phyloP scores from a whole-genome alignment of 1,284 basidiomycete genomes.

The Microbotryomycetes sp. region DNA sequence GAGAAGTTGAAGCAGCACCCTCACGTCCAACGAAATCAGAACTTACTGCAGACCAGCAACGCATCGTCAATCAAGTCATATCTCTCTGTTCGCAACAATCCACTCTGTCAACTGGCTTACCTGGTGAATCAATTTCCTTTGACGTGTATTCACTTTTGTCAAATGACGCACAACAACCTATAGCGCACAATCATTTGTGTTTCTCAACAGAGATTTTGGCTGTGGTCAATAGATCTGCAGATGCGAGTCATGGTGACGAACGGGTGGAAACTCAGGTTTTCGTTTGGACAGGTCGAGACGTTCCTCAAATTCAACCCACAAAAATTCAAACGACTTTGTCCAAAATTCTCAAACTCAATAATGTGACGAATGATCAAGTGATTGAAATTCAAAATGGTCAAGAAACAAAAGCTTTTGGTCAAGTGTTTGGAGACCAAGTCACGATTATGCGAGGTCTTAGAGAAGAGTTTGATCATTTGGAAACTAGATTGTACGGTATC shows the following conservation, averaged over 20 bases:
- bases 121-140: slow-evolving; percentile 7
- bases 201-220: slow-evolving; percentile 23
- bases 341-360: neutral
- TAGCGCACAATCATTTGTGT: slow-evolving; percentile 26
- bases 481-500: slow-evolving; percentile 10
- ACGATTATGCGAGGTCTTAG: slow-evolving; percentile 24
- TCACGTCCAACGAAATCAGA: too few species aligned
- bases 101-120: neutral
- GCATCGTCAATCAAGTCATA: too few species aligned
- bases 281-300: slow-evolving; percentile 22
- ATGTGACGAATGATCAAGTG: slow-evolving; percentile 1
- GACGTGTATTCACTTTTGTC: slow-evolving; percentile 27
- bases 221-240: slow-evolving; percentile 11
- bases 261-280: slow-evolving; percentile 13
- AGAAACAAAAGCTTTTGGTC: slow-evolving; percentile 12
- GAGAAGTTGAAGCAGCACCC: too few species aligned
- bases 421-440: slow-evolving; percentile 24
- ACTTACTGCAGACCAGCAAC: too few species aligned
- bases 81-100: too few species aligned
- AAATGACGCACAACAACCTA: slow-evolving; percentile 17
- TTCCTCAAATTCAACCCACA: slow-evolving; percentile 3
- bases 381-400: slow-evolving; percentile 2
- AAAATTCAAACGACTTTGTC: neutral
- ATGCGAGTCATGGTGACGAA: neutral
- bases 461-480: slow-evolving; percentile 25